Percentiles rank a stretch among this genome's conserved stretches.
phyloP scores from a whole-genome alignment of 768 basidiomycete species.

The Gymnopilus dilepis region DNA sequence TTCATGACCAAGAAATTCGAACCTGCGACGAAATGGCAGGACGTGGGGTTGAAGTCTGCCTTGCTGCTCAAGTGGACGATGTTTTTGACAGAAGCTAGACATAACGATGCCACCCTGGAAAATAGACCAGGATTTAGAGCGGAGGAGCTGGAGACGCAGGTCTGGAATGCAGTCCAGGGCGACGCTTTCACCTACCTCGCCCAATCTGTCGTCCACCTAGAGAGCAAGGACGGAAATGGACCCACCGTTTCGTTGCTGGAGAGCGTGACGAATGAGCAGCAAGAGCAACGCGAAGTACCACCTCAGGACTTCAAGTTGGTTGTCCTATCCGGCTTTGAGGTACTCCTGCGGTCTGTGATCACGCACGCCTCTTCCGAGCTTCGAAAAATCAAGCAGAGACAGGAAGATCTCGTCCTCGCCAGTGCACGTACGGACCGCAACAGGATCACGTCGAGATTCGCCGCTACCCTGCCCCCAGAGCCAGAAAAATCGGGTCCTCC shows the following conservation, averaged over 20 bases:
- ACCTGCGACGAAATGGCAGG: constrained; percentile 64
- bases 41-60: constrained; percentile 70
- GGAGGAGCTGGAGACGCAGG: constrained; percentile 80
- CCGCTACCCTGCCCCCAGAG: constrained; percentile 47
- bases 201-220: constrained; percentile 59
- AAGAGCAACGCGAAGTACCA: constrained; percentile 51
- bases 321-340: constrained; percentile 71
- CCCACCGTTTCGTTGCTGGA: constrained; percentile 41
- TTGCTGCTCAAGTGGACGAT: constrained; percentile 88
- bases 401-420: constrained; percentile 82
- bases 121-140: constrained; percentile 69
- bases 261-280: constrained; percentile 42
- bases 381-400: constrained; percentile 85
- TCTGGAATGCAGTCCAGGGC: constrained; percentile 84
- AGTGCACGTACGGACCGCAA: constrained; percentile 68
- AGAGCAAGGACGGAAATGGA: constrained; percentile 44
- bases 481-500: constrained; percentile 41
- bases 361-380: constrained; percentile 81
- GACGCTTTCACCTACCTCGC: constrained; percentile 80
- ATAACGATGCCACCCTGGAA: constrained; percentile 69
- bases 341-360: constrained; percentile 71
- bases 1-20: constrained; percentile 67
- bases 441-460: constrained; percentile 55
- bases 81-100: constrained; percentile 78
- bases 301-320: constrained; percentile 56